Evolutionary conservation across 805 yeast genomes (phyloP).

Genomic region (Monosporozyma servazzii): DNA sequence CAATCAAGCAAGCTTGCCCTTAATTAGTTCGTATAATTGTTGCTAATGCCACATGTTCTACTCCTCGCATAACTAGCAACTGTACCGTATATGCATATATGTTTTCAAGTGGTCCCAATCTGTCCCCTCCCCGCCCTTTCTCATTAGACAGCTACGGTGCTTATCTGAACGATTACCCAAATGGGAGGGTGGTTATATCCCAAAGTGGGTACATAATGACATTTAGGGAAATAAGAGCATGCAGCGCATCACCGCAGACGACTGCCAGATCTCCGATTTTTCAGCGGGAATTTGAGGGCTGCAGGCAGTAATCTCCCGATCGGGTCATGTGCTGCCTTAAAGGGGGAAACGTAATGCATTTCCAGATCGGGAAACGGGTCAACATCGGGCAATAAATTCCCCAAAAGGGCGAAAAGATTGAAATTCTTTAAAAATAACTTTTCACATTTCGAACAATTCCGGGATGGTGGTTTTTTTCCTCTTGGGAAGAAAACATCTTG

Average conservation of each 20-base stretch:
- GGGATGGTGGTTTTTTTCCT: background rate
- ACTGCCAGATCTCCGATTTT: background rate
- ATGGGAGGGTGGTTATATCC: background rate
- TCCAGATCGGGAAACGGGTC: background rate
- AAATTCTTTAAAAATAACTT: background rate
- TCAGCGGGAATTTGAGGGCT: background rate
- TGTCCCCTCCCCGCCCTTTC: background rate
- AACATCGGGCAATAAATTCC: background rate
- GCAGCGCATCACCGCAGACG: background rate
- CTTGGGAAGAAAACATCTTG: background rate
- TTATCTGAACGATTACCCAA: background rate
- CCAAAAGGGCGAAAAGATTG: background rate
- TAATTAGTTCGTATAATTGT: too few relatives aligned
- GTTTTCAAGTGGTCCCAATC: background rate
- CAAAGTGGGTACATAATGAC: background rate
- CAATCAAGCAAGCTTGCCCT: too few relatives aligned
- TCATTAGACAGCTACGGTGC: background rate
- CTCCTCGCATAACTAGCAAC: too few relatives aligned
- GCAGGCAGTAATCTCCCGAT: background rate
- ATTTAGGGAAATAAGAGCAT: background rate
- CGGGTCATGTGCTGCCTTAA: background rate
- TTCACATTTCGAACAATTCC: background rate
- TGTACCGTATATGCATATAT: too few relatives aligned
- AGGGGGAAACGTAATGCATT: background rate
- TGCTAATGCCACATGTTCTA: too few relatives aligned